Base-by-base conservation (phyloP, 2,329 filamentous ascomycete species). In the Basipetospora chlamydospora region DNA sequence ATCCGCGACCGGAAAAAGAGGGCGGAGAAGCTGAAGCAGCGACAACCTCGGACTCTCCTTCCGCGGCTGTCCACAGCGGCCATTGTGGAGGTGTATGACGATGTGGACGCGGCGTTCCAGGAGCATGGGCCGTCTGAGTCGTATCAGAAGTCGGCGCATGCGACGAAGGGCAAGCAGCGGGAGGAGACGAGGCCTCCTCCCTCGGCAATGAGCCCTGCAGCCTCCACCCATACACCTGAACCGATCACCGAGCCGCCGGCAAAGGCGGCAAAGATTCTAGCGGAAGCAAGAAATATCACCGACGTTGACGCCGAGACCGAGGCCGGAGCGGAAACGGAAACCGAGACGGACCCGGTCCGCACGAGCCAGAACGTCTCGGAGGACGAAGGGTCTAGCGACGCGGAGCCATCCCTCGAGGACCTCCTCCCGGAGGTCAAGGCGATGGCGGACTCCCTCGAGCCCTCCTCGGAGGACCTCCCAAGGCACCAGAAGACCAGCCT, bases 11-110 rank as follows among this genome's bases (percentile, higher is more conserved):
- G 83, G 44, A 80, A 79, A 48, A 80, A 86, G 53, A 67, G 84
- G 41, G 82, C 84, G 18, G 81, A 83, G 31, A 85, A 78, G 49
- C 77, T 80, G 51, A 29, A 33, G 8, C 70, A 73, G 16, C 64
- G 68, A 29, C 66, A 72, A 53, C 83, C 84, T 11, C 73, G 87
- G 42, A 84, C 85, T 1, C 88, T 88, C 52, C 58, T 75, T 16
- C 88, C 90, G 15, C 74, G 90, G 44, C 84, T 86, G 28, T 87
- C 85, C 13, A 92, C 88, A n/a, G 90, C 87, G 49, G 87, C 90
- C 6, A 88, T 92, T 41, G 87, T 98, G 12, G 84, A 96, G 55
- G 86, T 98, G 7, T 98, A 96, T 53, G 81, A 83, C 46, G 85
- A 94, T 54, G 84, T 94, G 4, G 79, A 87, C 39, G 86, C 95